phyloP scores from a whole-genome alignment of 1,284 basidiomycete species.

The Veloboletus limbatus region DNA sequence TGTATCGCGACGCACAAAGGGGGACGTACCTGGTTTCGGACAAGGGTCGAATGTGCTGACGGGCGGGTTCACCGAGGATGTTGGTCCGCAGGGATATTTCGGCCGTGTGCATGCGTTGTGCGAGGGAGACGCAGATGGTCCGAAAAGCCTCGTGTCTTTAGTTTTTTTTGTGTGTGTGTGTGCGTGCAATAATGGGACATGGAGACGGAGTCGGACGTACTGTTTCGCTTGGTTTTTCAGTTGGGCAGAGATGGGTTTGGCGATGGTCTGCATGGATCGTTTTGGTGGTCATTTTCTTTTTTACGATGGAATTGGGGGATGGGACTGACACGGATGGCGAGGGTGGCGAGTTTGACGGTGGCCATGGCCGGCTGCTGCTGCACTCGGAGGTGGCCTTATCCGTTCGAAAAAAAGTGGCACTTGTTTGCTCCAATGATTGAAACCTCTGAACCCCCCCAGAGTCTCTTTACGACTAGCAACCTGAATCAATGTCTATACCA shows the following conservation, averaged over 20 bases:
- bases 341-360: constrained; percentile 63
- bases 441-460: too few relatives aligned
- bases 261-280: constrained; percentile 57
- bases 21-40: constrained; percentile 71
- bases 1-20: too few relatives aligned
- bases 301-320: constrained; percentile 3
- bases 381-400: too few relatives aligned
- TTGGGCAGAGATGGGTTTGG: constrained; percentile 77
- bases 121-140: constrained; percentile 70
- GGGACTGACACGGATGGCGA: constrained; percentile 59
- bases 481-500: too few relatives aligned
- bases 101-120: constrained; percentile 77
- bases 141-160: constrained; percentile 74
- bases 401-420: too few relatives aligned
- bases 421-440: too few relatives aligned
- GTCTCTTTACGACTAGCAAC: too few relatives aligned
- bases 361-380: too few relatives aligned
- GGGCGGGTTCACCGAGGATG: constrained; percentile 74
- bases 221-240: constrained; percentile 78
- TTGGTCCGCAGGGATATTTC: constrained; percentile 78
- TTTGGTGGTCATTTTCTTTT: too few relatives aligned
- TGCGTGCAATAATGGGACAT: too few relatives aligned
- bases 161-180: too few relatives aligned
- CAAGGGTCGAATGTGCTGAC: constrained; percentile 72
- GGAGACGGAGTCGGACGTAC: constrained; percentile 45